Evolutionary conservation across 768 basidiomycete genomes (phyloP).

Genomic region (Lepiota subincarnata): DNA sequence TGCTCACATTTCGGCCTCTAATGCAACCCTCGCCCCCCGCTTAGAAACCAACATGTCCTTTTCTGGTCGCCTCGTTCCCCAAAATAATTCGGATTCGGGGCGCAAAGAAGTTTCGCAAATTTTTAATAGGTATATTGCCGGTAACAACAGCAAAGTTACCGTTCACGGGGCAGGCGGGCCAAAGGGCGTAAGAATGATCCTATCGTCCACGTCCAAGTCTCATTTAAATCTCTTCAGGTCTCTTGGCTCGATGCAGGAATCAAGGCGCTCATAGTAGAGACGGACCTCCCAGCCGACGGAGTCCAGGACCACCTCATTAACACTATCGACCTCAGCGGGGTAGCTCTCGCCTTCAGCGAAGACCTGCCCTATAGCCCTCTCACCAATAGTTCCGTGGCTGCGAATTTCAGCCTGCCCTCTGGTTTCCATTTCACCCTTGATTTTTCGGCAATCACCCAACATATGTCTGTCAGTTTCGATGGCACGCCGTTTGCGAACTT

Average conservation of each 20-base stretch:
- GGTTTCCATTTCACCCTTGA: conserved; percentile 66
- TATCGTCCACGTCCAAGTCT: neutral
- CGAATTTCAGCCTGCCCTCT: conserved; percentile 66
- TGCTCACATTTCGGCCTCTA: conserved; percentile 50
- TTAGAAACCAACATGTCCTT: conserved; percentile 50
- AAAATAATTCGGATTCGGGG: conserved; percentile 40
- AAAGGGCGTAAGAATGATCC: conserved; percentile 38
- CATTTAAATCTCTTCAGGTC: conserved; percentile 35
- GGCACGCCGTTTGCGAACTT: conserved; percentile 49
- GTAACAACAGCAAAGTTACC: conserved; percentile 52
- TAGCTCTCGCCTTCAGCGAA: conserved; percentile 55
- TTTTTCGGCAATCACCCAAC: conserved; percentile 57
- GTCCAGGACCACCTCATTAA: conserved; percentile 53
- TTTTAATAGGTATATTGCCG: conserved; percentile 72
- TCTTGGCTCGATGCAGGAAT: conserved; percentile 74
- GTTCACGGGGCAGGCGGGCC: conserved; percentile 59
- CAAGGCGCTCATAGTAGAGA: conserved; percentile 52
- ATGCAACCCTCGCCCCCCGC: conserved; percentile 47
- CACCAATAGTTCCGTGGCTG: conserved; percentile 58
- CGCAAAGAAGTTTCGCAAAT: conserved; percentile 56
- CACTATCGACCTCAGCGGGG: conserved; percentile 55
- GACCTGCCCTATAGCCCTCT: conserved; percentile 53
- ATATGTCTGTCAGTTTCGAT: conserved; percentile 47
- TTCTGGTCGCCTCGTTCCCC: conserved; percentile 62
- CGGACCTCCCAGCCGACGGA: conserved; percentile 62